These are phyloP conservation scores for Ogataea salicorniae DNA, from an alignment of 805 yeast genomes.

Conservation along the genomic window DNA sequence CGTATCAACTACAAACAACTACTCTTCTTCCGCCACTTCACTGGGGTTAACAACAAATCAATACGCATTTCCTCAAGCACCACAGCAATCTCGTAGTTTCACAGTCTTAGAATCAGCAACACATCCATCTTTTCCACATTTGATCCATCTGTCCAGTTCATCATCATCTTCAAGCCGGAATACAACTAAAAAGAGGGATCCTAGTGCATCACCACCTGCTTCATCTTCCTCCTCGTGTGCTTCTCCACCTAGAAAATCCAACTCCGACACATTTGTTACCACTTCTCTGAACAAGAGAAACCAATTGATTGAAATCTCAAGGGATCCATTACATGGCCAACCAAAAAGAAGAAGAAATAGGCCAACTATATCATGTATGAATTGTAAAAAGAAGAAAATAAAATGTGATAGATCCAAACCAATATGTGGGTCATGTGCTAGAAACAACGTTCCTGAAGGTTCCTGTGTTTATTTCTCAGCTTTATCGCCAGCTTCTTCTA, in stretches of 20 bases:
- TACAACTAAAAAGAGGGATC: no score
- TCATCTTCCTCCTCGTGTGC: neutral
- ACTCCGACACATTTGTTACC: slow-evolving; percentile 9
- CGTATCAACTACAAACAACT: no score
- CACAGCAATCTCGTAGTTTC: no score
- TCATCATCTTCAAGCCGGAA: no score
- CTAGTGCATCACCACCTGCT: neutral
- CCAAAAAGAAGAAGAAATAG: slow-evolving; percentile 38
- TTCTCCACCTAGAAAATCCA: neutral
- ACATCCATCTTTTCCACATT: no score
- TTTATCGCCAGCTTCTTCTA: neutral
- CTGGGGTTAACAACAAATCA: no score
- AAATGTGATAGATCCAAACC: slow-evolving; percentile 36
- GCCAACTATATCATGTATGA: slow-evolving; percentile 35
- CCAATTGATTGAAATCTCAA: slow-evolving; percentile 14
- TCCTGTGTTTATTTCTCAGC: slow-evolving; percentile 21
- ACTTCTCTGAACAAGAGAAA: slow-evolving; percentile 14
- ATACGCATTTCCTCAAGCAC: no score
- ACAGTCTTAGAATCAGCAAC: no score
- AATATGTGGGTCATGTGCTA: slow-evolving; percentile 29
- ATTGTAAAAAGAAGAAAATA: slow-evolving; percentile 46
- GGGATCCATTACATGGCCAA: slow-evolving; percentile 8
- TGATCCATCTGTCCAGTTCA: no score
- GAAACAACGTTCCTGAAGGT: slow-evolving; percentile 16
- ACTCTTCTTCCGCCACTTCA: no score